Conservation (phyloP, 768 basidiomycete species). For the Rhodosporidiobolus odoratus region DNA sequence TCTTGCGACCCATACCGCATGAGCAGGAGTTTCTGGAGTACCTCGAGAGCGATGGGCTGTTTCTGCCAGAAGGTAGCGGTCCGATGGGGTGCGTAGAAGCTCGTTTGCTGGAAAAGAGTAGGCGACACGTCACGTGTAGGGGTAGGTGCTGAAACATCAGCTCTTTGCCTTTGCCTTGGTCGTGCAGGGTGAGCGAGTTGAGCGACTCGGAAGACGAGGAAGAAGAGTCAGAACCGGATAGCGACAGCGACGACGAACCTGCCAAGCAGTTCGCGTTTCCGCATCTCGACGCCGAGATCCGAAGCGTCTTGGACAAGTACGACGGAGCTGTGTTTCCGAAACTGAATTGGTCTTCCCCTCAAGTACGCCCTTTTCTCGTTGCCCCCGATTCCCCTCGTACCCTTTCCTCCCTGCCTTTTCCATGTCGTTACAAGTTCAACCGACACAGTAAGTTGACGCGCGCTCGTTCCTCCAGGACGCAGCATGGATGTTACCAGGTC, state of each 20-base stretch:
- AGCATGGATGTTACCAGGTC: conserved; percentile 72
- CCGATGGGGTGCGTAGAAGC: conserved; percentile 56
- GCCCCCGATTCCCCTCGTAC: background rate
- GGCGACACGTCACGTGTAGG: background rate
- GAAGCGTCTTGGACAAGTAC: conserved; percentile 61
- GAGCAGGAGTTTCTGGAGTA: conserved; percentile 62
- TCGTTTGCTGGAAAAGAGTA: too few relatives aligned
- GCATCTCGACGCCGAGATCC: conserved; percentile 68
- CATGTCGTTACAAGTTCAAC: too few relatives aligned
- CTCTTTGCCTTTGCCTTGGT: conserved; percentile 1
- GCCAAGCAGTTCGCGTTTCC: conserved; percentile 63
- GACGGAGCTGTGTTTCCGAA: conserved; percentile 83
- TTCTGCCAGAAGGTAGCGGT: conserved; percentile 75
- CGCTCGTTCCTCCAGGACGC: conserved; percentile 61
- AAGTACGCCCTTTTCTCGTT: conserved; percentile 51
- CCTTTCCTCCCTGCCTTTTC: background rate
- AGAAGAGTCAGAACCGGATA: conserved; percentile 27
- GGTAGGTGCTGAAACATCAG: conserved; percentile 4
- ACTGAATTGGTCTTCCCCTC: conserved; percentile 91
- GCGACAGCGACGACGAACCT: conserved; percentile 40
- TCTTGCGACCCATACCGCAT: conserved; percentile 60
- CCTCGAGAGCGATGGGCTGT: conserved; percentile 75
- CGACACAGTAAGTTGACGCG: background rate
- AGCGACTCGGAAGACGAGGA: conserved; percentile 57
- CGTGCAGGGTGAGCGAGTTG: conserved; percentile 52